Percentiles rank a stretch among this genome's conserved stretches.
phyloP scores from a whole-genome alignment of 371 early-diverging fungal species.

The Dichotomocladium elegans region DNA sequence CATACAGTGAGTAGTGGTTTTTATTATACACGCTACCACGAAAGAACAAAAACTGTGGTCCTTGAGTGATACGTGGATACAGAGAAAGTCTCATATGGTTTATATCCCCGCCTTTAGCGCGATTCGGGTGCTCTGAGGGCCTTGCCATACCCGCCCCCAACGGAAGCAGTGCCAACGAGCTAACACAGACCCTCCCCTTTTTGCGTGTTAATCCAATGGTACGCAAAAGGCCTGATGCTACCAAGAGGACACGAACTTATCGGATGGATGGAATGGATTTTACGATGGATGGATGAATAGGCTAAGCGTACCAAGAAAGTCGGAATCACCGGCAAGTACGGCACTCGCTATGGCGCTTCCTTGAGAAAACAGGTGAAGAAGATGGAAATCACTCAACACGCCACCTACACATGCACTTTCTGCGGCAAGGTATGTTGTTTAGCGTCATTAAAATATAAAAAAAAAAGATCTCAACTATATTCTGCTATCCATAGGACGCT shows the following conservation, averaged over 20 bases:
- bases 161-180: no score
- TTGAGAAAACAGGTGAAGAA: conserved; percentile 99
- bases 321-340: conserved; percentile 99
- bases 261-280: background rate
- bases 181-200: conserved; percentile 4
- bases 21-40: no score
- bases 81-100: no score
- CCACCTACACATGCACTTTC: conserved; percentile 99
- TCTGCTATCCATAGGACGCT: conserved; percentile 58
- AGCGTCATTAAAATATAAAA: background rate
- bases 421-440: conserved; percentile 95
- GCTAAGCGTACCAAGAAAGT: conserved; percentile 99
- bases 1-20: no score
- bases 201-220: conserved; percentile 1
- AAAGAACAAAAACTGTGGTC: no score
- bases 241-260: background rate
- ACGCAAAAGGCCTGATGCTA: background rate
- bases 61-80: no score
- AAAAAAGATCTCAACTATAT: no score
- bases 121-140: background rate
- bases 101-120: no score
- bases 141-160: background rate
- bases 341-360: conserved; percentile 99
- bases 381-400: conserved; percentile 99
- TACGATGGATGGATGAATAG: conserved; percentile 38